Evolutionary conservation across 2,329 filamentous ascomycete species (phyloP), one percentile per base, ranked within the genome.

Genomic region (Aureobasidium leucospermi): DNA sequence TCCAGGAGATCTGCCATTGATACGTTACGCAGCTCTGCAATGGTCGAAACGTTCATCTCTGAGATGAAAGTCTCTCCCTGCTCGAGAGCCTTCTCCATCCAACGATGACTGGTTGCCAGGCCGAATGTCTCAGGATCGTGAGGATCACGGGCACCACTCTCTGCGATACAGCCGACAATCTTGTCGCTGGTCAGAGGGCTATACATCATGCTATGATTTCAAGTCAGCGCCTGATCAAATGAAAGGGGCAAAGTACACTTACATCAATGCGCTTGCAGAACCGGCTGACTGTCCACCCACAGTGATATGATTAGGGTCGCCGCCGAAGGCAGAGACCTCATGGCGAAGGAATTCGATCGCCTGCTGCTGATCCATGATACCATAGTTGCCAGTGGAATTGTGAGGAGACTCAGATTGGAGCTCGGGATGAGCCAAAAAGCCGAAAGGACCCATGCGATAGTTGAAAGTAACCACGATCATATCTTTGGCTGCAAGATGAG

Each of bases 241-340:
- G 3, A 23, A 23, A 23, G 3, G 23, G 23, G 23, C 23, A 23
- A 23, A 23, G 23, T 23, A 23, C 23, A 23, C 23, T 23, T 23
- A 23, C 23, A 23, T 3, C 23, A 23, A 23, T 23, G 23, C 23
- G 23, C 23, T 23, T 23, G 23, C 23, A 41, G 41, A 45, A 10
- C 62, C 62, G 11, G 62, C 62, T 7, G 48, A 58, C 38, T 64
- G 59, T 15, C 62, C 62, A 19, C 61, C 52, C 11, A 55, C 56
- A 9, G 62, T 64, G 28, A 64, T 60, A 15, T 53, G 41, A 7
- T 59, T 39, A 8, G 47, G 13, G 34, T 62, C 77, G 15, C 81
- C 81, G 16, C 79, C 79, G 62, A 84, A 84, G 0, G 68, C 67
- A 11, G 66, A 73, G 16, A 82, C 77, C 6, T 57, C 42, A 4